Percentiles rank a stretch among this genome's conserved stretches.
Conservation (phyloP, 768 basidiomycete genomes). For the Mycena floridula region DNA sequence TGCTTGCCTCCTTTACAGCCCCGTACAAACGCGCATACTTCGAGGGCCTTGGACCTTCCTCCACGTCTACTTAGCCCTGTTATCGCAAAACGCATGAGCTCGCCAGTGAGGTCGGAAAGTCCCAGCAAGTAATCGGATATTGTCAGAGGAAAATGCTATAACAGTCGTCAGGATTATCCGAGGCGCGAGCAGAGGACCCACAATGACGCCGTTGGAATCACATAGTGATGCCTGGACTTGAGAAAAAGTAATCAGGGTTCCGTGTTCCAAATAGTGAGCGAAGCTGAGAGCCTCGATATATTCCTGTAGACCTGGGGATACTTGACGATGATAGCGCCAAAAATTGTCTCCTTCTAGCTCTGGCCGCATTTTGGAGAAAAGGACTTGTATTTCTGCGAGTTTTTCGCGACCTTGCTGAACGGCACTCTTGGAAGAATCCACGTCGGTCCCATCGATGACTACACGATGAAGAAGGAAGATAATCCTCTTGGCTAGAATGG, state of each 20-base stretch:
- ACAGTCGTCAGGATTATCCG: slow-evolving; percentile 1
- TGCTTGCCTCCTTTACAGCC: slow-evolving; percentile 62
- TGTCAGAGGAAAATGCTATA: slow-evolving; percentile 71
- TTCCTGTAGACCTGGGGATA: slow-evolving; percentile 86
- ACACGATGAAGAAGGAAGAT: slow-evolving; percentile 91
- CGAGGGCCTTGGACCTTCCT: slow-evolving; percentile 53
- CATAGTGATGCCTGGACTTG: slow-evolving; percentile 63
- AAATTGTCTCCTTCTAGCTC: slow-evolving; percentile 66
- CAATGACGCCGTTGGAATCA: slow-evolving; percentile 56
- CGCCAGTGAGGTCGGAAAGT: slow-evolving; percentile 90
- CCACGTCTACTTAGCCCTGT: slow-evolving; percentile 68
- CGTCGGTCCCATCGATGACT: slow-evolving; percentile 22
- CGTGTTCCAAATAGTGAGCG: slow-evolving; percentile 73
- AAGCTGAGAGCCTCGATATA: slow-evolving; percentile 94
- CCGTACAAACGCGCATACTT: slow-evolving; percentile 68
- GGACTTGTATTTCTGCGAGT: slow-evolving; percentile 55
- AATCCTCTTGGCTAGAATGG: slow-evolving; percentile 85
- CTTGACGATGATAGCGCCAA: slow-evolving; percentile 71
- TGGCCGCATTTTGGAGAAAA: slow-evolving; percentile 55
- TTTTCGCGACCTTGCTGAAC: slow-evolving; percentile 50
- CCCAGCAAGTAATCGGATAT: slow-evolving; percentile 88
- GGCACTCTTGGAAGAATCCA: slow-evolving; percentile 32
- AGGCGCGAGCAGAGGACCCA: slow-evolving; percentile 30
- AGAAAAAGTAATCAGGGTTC: slow-evolving; percentile 57
- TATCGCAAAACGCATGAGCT: slow-evolving; percentile 94